These are phyloP conservation scores for Hypoxylon subgilvum DNA, from an alignment of 495 filamentous ascomycete genomes.

Conservation along the genomic window DNA sequence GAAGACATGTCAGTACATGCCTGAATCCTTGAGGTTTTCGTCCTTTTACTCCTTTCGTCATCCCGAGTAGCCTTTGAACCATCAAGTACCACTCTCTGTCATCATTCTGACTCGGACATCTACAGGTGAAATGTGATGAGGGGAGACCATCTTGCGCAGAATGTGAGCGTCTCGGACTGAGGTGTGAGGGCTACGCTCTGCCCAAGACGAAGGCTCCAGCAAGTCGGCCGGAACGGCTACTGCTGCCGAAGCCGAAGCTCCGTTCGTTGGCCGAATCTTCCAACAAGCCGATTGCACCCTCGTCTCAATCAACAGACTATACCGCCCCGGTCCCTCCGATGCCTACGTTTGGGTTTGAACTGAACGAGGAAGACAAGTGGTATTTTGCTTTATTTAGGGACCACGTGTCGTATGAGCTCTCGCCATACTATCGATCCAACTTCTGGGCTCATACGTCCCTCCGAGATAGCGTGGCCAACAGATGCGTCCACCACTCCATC, in stretches of 20 bases:
- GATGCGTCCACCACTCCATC: slow-evolving; percentile 39
- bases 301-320: slow-evolving; percentile 10
- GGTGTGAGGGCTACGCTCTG: slow-evolving; percentile 37
- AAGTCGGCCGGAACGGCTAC: slow-evolving; percentile 21
- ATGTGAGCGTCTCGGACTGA: slow-evolving; percentile 35
- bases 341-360: slow-evolving; percentile 31
- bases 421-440: slow-evolving; percentile 24
- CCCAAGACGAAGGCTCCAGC: slow-evolving; percentile 22
- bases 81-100: background rate
- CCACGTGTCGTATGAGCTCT: slow-evolving; percentile 29
- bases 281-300: background rate
- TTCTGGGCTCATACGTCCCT: slow-evolving; percentile 34
- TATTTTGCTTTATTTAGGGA: slow-evolving; percentile 35
- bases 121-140: slow-evolving; percentile 40
- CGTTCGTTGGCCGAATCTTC: slow-evolving; percentile 3
- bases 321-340: slow-evolving; percentile 1
- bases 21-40: background rate
- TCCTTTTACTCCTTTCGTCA: background rate
- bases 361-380: slow-evolving; percentile 33
- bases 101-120: slow-evolving; percentile 13
- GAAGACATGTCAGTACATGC: slow-evolving; percentile 36
- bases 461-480: slow-evolving; percentile 31
- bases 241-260: slow-evolving; percentile 36
- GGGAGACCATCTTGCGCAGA: slow-evolving; percentile 36
- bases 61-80: background rate